Conservation (phyloP, 306 rosid species). For the Cajanus cajan region DNA sequence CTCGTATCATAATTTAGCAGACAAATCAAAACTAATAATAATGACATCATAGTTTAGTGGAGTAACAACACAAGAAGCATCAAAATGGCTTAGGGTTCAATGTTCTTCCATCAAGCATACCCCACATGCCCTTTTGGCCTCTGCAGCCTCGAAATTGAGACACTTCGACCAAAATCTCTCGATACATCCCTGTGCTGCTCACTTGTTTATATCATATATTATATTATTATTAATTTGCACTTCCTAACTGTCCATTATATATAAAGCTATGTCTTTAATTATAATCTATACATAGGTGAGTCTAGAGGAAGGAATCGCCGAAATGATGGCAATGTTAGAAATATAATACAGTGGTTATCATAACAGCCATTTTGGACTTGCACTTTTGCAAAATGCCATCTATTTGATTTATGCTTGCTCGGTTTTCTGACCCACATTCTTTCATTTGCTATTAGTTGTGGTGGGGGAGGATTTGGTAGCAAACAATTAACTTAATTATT, state of each 20-base stretch:
- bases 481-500: constrained; percentile 24
- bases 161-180: constrained; percentile 18
- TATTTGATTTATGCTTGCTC: not conserved
- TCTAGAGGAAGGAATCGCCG: constrained; percentile 28
- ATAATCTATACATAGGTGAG: constrained; percentile 13
- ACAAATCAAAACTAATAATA: not conserved
- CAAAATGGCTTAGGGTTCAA: constrained; percentile 24
- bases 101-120: not conserved
- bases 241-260: not conserved
- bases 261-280: not conserved
- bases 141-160: constrained; percentile 5
- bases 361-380: constrained; percentile 35
- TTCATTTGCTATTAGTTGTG: constrained; percentile 24
- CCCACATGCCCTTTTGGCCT: constrained; percentile 41
- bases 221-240: not conserved
- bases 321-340: constrained; percentile 32
- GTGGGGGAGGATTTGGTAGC: constrained; percentile 50
- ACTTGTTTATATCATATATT: not conserved
- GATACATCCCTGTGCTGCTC: not conserved
- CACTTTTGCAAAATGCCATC: constrained; percentile 7
- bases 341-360: not conserved
- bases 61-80: constrained; percentile 13
- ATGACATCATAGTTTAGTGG: not conserved
- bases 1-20: not conserved
- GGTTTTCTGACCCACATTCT: constrained; percentile 20